Evolutionary conservation across 2,329 filamentous ascomycete genomes (phyloP).

Genomic region (Pestalotiopsis sp.): DNA sequence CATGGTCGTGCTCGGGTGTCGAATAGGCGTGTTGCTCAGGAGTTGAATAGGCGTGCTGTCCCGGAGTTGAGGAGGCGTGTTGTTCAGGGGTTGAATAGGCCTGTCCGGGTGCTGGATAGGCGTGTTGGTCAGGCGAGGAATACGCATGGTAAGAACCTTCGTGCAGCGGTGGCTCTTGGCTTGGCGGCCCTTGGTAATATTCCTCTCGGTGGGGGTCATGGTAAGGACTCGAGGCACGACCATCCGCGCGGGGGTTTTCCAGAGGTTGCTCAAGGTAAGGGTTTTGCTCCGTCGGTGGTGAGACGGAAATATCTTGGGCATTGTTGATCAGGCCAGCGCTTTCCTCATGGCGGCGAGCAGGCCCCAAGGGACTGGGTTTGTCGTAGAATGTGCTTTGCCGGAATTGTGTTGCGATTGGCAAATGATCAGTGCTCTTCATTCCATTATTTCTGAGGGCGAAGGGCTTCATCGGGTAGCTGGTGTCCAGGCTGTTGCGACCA

Average conservation of each 20-base stretch:
- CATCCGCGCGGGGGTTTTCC: slow-evolving; percentile 3
- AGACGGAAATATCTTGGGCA: slow-evolving; percentile 35
- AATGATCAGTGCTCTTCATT: slow-evolving; percentile 38
- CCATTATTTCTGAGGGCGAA: slow-evolving; percentile 26
- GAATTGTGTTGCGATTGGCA: slow-evolving; percentile 42
- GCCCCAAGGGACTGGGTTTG: neutral
- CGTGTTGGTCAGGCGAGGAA: slow-evolving; percentile 19
- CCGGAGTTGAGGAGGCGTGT: no score
- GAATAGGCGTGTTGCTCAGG: no score
- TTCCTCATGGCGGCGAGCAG: slow-evolving; percentile 34
- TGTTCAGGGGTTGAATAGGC: no score
- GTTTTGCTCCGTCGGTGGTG: slow-evolving; percentile 21
- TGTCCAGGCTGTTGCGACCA: slow-evolving; percentile 35
- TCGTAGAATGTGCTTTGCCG: slow-evolving; percentile 32
- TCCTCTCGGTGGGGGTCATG: slow-evolving; percentile 6
- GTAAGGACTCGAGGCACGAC: slow-evolving; percentile 13
- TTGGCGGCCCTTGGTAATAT: slow-evolving; percentile 5
- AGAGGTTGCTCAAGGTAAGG: slow-evolving; percentile 6
- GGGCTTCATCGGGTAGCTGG: slow-evolving; percentile 35
- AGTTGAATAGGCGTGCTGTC: no score
- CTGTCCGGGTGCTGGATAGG: no score
- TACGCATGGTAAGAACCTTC: slow-evolving; percentile 13
- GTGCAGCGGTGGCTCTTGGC: neutral
- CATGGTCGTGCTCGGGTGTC: slow-evolving; percentile 1
- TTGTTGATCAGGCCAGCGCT: slow-evolving; percentile 47